These are phyloP conservation scores for Wickerhamiella galacta DNA, from an alignment of 805 yeast genomes.

Conservation along the genomic window DNA sequence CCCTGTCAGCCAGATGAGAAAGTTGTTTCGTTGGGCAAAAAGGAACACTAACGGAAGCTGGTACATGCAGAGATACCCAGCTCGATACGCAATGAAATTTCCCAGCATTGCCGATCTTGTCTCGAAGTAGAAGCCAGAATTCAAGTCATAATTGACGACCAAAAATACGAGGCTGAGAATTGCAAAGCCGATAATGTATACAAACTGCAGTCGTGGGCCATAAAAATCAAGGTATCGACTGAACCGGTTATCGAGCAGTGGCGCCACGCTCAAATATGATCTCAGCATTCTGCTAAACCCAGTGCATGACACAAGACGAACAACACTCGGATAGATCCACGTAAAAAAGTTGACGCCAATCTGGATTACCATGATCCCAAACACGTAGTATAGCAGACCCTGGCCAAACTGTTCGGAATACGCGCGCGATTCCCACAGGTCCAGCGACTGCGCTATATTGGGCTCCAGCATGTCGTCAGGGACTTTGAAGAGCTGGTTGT, in stretches of 20 bases:
- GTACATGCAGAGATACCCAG: conserved; percentile 8
- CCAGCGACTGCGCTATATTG: neutral
- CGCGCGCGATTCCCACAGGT: neutral
- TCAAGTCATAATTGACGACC: neutral
- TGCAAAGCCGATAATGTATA: conserved; percentile 1
- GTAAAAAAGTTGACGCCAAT: conserved; percentile 3
- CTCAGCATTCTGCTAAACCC: conserved; percentile 1
- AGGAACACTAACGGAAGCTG: conserved; percentile 38
- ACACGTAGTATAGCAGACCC: conserved; percentile 3
- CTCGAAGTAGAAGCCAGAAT: neutral
- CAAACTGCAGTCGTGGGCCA: conserved; percentile 3
- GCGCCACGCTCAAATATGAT: conserved; percentile 2
- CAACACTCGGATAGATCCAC: conserved; percentile 4
- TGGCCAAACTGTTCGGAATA: conserved; percentile 4
- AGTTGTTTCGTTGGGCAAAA: conserved; percentile 54
- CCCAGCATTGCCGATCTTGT: neutral
- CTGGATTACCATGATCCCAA: conserved; percentile 4
- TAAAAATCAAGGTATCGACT: conserved; percentile 1
- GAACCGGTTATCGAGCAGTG: conserved; percentile 2
- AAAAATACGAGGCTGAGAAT: neutral
- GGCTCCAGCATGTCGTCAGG: neutral
- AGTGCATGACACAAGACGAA: neutral
- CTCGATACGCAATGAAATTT: conserved; percentile 3
- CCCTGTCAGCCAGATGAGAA: conserved; percentile 40
- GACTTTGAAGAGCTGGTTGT: no score